Conservation (phyloP, 805 yeast genomes). For the Yueomyces sinensis region DNA sequence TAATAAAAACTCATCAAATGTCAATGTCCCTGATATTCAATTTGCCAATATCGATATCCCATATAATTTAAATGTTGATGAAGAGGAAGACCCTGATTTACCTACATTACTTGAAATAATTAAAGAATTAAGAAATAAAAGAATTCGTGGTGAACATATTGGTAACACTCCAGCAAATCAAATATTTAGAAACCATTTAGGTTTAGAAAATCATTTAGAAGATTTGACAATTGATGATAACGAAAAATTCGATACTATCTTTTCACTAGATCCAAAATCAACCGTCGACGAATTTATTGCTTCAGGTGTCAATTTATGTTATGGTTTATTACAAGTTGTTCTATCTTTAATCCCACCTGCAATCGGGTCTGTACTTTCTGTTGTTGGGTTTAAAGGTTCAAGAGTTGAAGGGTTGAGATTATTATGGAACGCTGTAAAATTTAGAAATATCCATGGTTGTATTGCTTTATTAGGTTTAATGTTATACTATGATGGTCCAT, state of each 20-base stretch:
- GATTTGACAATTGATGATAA: conserved; percentile 3
- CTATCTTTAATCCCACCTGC: conserved; percentile 86
- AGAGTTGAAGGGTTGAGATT: conserved; percentile 69
- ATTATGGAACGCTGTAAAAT: conserved; percentile 79
- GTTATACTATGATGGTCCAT: conserved; percentile 90
- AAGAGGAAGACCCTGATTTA: conserved; percentile 28
- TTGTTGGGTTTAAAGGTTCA: conserved; percentile 86
- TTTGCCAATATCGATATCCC: conserved; percentile 24
- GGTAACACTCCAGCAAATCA: conserved; percentile 38
- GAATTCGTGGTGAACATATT: conserved; percentile 59
- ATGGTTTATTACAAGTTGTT: conserved; percentile 85
- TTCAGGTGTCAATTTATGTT: conserved; percentile 82
- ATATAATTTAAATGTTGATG: conserved; percentile 23
- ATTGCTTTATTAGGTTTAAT: conserved; percentile 70
- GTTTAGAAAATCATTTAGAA: conserved; percentile 16
- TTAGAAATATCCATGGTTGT: conserved; percentile 85
- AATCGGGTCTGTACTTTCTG: conserved; percentile 74
- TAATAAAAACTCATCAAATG: not conserved
- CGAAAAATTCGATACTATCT: conserved; percentile 19
- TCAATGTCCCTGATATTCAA: no score
- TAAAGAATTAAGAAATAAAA: conserved; percentile 46
- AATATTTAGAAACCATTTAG: conserved; percentile 33
- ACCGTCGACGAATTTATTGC: conserved; percentile 83
- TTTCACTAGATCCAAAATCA: conserved; percentile 23
- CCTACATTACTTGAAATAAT: not conserved